A percentile compares a stretch with the other conserved stretches of the same genome.
These are phyloP conservation scores for Lasiosphaeria hispida DNA, from an alignment of 495 filamentous ascomycete species.

Conservation along the genomic window DNA sequence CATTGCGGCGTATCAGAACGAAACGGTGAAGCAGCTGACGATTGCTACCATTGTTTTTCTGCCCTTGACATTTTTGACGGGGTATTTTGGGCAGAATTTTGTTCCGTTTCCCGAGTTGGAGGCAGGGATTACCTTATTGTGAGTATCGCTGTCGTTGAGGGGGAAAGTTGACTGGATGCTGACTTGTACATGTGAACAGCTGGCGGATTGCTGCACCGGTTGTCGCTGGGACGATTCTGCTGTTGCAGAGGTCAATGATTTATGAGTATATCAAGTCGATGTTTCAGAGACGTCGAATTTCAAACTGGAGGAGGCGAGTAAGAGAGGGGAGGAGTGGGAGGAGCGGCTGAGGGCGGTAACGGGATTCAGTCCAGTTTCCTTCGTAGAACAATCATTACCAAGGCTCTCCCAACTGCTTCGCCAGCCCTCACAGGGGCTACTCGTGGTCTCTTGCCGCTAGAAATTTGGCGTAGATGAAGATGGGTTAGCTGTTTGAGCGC, in stretches of 20 bases:
- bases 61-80: conserved; percentile 6
- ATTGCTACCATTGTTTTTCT: conserved; percentile 8
- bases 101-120: conserved; percentile 7
- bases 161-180: not conserved
- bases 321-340: not conserved
- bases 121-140: not conserved
- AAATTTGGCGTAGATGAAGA: too few relatives aligned
- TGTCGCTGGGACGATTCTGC: not conserved
- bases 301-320: conserved; percentile 2
- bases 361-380: too few relatives aligned
- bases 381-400: too few relatives aligned
- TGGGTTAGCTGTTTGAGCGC: too few relatives aligned
- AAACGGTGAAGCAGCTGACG: conserved; percentile 5
- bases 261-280: not conserved
- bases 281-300: conserved; percentile 4
- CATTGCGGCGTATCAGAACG: conserved; percentile 7
- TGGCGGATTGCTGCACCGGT: conserved; percentile 3
- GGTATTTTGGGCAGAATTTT: conserved; percentile 12
- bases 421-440: too few relatives aligned
- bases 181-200: not conserved
- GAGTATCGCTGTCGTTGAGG: not conserved
- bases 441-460: too few relatives aligned
- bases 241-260: conserved; percentile 4
- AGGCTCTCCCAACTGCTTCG: too few relatives aligned
- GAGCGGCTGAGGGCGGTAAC: too few relatives aligned